Conservation (phyloP, 208 protist species). For the Leptomonas pyrrhocoris region DNA sequence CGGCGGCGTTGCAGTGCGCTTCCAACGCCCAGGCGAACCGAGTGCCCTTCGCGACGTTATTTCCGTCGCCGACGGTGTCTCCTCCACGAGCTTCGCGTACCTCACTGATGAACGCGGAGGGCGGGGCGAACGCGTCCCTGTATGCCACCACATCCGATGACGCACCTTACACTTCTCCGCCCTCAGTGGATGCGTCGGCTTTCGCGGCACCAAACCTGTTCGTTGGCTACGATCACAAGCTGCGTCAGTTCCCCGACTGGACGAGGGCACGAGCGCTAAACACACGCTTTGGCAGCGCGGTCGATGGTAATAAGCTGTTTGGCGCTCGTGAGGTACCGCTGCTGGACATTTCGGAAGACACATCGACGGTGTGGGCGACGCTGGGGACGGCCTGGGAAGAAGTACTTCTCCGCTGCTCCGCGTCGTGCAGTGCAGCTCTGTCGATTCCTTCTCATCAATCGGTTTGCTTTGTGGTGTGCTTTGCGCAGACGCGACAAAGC, state of each 20-base stretch:
- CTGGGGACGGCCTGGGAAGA: slow-evolving; percentile 15
- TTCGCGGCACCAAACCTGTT: slow-evolving; percentile 10
- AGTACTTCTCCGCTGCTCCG: background rate
- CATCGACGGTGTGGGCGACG: slow-evolving; percentile 24
- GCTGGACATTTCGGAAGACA: slow-evolving; percentile 36
- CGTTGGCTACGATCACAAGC: background rate
- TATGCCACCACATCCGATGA: background rate
- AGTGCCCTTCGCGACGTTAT: slow-evolving; percentile 29
- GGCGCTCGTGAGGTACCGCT: slow-evolving; percentile 24
- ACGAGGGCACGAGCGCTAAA: slow-evolving; percentile 36
- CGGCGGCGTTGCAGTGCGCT: slow-evolving; percentile 24
- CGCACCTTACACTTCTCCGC: background rate
- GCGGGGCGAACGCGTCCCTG: too few relatives aligned
- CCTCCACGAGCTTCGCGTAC: background rate
- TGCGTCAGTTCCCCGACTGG: slow-evolving; percentile 6
- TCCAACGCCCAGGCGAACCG: slow-evolving; percentile 18
- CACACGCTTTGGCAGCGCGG: slow-evolving; percentile 39
- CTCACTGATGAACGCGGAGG: background rate
- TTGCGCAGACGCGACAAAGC: slow-evolving; percentile 50
- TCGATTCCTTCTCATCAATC: background rate
- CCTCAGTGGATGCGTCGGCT: background rate
- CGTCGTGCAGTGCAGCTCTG: background rate
- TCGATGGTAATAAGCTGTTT: slow-evolving; percentile 52
- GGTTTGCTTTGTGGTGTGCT: slow-evolving; percentile 50
- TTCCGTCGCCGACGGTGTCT: slow-evolving; percentile 1